Percentiles rank a stretch among this genome's conserved stretches.
Evolutionary conservation across 805 yeast genomes (phyloP).

Genomic region (Starmerella gropengiesseri): DNA sequence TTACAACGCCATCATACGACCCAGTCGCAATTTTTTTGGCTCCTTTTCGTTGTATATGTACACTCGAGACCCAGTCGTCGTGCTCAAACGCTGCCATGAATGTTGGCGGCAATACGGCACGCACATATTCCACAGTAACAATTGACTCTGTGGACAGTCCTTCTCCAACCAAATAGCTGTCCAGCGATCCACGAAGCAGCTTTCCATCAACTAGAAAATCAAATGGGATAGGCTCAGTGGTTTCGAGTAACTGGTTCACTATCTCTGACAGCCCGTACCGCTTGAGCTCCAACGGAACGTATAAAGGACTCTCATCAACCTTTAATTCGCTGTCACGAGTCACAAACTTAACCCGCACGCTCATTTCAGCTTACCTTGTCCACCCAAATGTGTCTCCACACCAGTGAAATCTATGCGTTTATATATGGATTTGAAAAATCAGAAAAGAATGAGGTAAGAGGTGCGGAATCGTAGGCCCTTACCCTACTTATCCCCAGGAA

Average conservation of each 20-base stretch:
- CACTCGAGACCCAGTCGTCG: slow-evolving; percentile 90
- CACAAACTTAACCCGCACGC: slow-evolving; percentile 44
- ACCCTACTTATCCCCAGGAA: not conserved
- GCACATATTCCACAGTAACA: slow-evolving; percentile 74
- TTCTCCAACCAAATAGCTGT: slow-evolving; percentile 62
- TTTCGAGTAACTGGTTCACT: slow-evolving; percentile 71
- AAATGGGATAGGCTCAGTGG: slow-evolving; percentile 65
- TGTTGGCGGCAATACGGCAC: slow-evolving; percentile 91
- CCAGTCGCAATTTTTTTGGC: slow-evolving; percentile 66
- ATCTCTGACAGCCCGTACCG: slow-evolving; percentile 90
- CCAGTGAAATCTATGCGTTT: no score
- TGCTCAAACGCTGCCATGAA: slow-evolving; percentile 77
- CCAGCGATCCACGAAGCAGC: slow-evolving; percentile 63
- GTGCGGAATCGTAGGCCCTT: not conserved
- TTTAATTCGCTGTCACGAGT: slow-evolving; percentile 71
- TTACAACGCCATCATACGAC: slow-evolving; percentile 86
- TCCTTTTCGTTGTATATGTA: slow-evolving; percentile 36
- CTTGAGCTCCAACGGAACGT: slow-evolving; percentile 74
- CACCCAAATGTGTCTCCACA: no score
- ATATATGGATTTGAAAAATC: slow-evolving; percentile 1
- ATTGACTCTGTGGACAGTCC: slow-evolving; percentile 77
- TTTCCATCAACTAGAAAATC: slow-evolving; percentile 85
- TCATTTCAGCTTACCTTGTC: no score
- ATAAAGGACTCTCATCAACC: slow-evolving; percentile 70
- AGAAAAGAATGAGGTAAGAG: slow-evolving; percentile 6